These are phyloP conservation scores for Nymphaea colorata DNA, from an alignment of 164 flowering plant genomes.

Conservation along the genomic window DNA sequence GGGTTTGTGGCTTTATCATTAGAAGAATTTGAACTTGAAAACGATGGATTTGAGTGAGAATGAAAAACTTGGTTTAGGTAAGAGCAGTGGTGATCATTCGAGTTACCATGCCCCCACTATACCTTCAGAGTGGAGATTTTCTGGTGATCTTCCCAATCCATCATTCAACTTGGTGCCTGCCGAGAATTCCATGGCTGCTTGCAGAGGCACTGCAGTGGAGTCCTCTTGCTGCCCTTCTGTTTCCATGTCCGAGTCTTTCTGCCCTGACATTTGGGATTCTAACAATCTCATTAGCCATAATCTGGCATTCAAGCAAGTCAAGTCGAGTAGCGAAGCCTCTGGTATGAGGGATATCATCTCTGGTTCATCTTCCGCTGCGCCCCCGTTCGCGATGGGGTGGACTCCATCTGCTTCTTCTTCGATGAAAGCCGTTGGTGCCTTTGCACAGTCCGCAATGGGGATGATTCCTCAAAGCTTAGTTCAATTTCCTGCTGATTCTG, in stretches of 20 bases:
- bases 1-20: not conserved
- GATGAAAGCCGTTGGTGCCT: constrained; percentile 32
- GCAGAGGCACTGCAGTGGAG: constrained; percentile 19
- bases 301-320: constrained; percentile 32
- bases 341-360: constrained; percentile 22
- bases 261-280: constrained; percentile 33
- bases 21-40: not conserved
- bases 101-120: constrained; percentile 23
- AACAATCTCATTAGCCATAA: constrained; percentile 19
- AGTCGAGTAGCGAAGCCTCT: constrained; percentile 22
- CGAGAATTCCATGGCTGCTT: constrained; percentile 15
- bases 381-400: constrained; percentile 32
- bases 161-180: constrained; percentile 25
- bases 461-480: constrained; percentile 55
- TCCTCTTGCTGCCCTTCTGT: constrained; percentile 41
- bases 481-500: constrained; percentile 77
- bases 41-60: constrained; percentile 41
- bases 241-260: constrained; percentile 45
- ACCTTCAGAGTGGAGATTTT: constrained; percentile 49
- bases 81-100: constrained; percentile 25
- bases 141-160: constrained; percentile 21
- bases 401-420: constrained; percentile 20
- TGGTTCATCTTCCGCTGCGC: constrained; percentile 7
- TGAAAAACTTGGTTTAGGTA: constrained; percentile 33
- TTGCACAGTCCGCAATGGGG: constrained; percentile 35